Evolutionary conservation across 495 filamentous ascomycete genomes (phyloP).

Genomic region (Neurospora sp.): DNA sequence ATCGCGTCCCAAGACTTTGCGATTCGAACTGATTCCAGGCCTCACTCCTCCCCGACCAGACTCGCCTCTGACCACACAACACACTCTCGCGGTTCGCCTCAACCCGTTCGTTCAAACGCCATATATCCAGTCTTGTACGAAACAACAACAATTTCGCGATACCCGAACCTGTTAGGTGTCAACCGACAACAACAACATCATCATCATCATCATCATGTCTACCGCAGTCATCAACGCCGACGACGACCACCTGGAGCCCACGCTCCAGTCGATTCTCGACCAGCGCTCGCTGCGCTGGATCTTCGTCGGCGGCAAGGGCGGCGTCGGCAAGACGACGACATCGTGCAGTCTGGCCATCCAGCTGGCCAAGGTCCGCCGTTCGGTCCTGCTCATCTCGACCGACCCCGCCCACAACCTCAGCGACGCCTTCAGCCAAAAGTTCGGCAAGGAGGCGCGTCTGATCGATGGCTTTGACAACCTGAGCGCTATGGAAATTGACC

Average conservation of each 20-base stretch:
- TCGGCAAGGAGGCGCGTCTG: constrained; percentile 93
- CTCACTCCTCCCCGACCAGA: neutral
- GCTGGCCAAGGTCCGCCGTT: constrained; percentile 90
- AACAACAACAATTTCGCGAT: neutral
- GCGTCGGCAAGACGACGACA: constrained; percentile 98
- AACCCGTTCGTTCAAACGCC: neutral
- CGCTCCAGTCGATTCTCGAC: constrained; percentile 87
- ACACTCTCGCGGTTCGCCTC: neutral
- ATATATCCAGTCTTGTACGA: neutral
- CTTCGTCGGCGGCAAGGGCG: constrained; percentile 97
- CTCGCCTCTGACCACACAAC: neutral
- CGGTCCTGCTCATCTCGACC: constrained; percentile 93
- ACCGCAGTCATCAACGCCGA: constrained; percentile 54
- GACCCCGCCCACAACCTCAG: constrained; percentile 98
- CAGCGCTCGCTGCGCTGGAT: constrained; percentile 96
- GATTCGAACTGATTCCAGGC: constrained; percentile 21
- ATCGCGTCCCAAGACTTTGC: constrained; percentile 10
- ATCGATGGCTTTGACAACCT: constrained; percentile 88
- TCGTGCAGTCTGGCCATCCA: constrained; percentile 97
- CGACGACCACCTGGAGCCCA: constrained; percentile 74
- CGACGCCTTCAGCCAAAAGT: constrained; percentile 97
- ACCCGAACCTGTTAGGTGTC: neutral
- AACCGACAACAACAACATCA: neutral
- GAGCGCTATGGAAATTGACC: constrained; percentile 99
- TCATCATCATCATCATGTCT: constrained; percentile 42